A percentile compares a stretch with the other conserved stretches of the same genome.
Evolutionary conservation across 2,329 filamentous ascomycete genomes (phyloP).

Genomic region (Colletotrichum lentis): DNA sequence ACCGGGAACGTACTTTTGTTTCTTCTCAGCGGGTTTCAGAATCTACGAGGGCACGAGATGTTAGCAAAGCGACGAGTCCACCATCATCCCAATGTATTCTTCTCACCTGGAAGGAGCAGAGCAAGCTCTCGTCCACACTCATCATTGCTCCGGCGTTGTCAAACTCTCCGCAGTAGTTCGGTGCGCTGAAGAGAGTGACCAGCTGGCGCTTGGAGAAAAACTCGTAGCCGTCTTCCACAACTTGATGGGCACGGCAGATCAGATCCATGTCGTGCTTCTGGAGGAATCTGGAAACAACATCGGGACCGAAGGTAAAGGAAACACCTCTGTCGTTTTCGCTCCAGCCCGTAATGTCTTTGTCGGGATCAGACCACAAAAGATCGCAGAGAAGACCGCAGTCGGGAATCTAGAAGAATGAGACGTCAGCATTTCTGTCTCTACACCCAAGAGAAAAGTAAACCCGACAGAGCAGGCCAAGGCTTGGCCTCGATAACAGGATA

Average conservation of each 20-base stretch:
- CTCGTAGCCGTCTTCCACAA: constrained; percentile 98
- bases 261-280: constrained; percentile 99
- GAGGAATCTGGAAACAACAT: constrained; percentile 95
- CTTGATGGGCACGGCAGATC: constrained; percentile 98
- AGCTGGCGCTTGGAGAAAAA: constrained; percentile 99
- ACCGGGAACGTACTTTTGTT: constrained; percentile 98
- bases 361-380: constrained; percentile 97
- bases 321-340: constrained; percentile 99
- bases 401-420: constrained; percentile 75
- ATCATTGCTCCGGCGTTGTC: constrained; percentile 99
- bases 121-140: constrained; percentile 97
- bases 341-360: constrained; percentile 99
- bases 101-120: constrained; percentile 96
- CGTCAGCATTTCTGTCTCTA: constrained; percentile 3
- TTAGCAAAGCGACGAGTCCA: constrained; percentile 25
- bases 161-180: constrained; percentile 99
- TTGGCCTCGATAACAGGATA: constrained; percentile 32
- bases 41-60: constrained; percentile 67
- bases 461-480: constrained; percentile 2
- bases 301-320: constrained; percentile 96
- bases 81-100: not conserved
- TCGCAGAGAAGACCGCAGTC: constrained; percentile 98
- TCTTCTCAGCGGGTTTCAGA: constrained; percentile 99
- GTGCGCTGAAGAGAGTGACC: constrained; percentile 96
- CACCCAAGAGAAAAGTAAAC: not conserved